phyloP scores from a whole-genome alignment of 768 basidiomycete species.

The Clitopilus passeckerianus region DNA sequence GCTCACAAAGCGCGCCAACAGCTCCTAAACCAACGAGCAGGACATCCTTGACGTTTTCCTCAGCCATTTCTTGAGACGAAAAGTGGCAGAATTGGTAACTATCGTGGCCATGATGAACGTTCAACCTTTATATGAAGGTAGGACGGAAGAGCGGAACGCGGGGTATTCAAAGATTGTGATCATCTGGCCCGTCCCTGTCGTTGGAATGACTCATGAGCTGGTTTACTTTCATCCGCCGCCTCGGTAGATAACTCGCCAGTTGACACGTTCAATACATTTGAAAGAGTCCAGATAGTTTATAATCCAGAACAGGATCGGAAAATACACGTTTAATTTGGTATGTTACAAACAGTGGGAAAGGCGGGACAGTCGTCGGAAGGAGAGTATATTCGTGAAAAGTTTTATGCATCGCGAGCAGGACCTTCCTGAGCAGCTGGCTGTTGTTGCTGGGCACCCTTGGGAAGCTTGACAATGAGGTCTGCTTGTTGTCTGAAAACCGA shows the following conservation, averaged over 20 bases:
- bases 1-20: conserved; percentile 58
- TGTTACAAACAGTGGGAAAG: not conserved
- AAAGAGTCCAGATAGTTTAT: not conserved
- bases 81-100: not conserved
- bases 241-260: not conserved
- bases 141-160: not conserved
- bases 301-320: not conserved
- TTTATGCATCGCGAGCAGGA: not conserved
- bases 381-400: too few relatives aligned
- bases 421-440: conserved; percentile 33
- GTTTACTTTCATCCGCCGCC: not conserved
- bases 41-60: conserved; percentile 30
- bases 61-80: conserved; percentile 1
- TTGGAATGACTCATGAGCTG: not conserved
- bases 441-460: conserved; percentile 48
- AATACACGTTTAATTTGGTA: not conserved
- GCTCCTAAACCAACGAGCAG: conserved; percentile 62
- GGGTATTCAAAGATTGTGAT: too few relatives aligned
- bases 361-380: not conserved
- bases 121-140: not conserved
- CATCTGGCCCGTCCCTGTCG: not conserved
- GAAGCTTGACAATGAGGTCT: conserved; percentile 66
- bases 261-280: not conserved
- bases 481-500: conserved; percentile 62
- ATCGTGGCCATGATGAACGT: not conserved